Evolutionary conservation across 768 basidiomycete species (phyloP).

Genomic region (Leccinum olivaceopallidum): DNA sequence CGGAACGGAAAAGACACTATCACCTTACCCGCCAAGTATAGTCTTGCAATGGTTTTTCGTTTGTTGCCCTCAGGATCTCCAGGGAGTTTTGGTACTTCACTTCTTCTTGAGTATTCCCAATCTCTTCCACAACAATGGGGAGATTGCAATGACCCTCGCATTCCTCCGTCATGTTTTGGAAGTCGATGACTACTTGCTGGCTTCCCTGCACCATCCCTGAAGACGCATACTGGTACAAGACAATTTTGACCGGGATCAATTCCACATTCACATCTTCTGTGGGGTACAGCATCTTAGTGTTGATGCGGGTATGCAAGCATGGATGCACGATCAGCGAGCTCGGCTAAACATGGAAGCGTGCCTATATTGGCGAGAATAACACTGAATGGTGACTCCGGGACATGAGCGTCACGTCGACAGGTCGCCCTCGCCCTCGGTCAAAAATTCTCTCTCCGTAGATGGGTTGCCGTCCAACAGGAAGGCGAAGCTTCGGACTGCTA

Average conservation of each 20-base stretch:
- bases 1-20: no score
- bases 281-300: slow-evolving; percentile 19
- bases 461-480: slow-evolving; percentile 13
- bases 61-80: no score
- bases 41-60: no score
- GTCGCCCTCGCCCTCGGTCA: slow-evolving; percentile 8
- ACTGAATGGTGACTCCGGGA: no score
- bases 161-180: not conserved
- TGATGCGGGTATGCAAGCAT: not conserved
- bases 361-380: no score
- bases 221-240: slow-evolving; percentile 14
- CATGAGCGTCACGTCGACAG: not conserved
- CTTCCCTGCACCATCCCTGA: not conserved
- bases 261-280: slow-evolving; percentile 5
- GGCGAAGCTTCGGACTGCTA: slow-evolving; percentile 3
- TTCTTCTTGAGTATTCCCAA: no score
- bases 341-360: no score
- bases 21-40: no score
- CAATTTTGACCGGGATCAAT: slow-evolving; percentile 10
- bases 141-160: no score
- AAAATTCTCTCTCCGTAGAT: slow-evolving; percentile 23
- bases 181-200: slow-evolving; percentile 21
- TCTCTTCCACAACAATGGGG: not conserved
- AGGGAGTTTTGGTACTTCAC: no score
- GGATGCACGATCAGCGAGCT: not conserved